Evolutionary conservation across 306 rosid species (phyloP).

Genomic region (Prosopis cineraria): DNA sequence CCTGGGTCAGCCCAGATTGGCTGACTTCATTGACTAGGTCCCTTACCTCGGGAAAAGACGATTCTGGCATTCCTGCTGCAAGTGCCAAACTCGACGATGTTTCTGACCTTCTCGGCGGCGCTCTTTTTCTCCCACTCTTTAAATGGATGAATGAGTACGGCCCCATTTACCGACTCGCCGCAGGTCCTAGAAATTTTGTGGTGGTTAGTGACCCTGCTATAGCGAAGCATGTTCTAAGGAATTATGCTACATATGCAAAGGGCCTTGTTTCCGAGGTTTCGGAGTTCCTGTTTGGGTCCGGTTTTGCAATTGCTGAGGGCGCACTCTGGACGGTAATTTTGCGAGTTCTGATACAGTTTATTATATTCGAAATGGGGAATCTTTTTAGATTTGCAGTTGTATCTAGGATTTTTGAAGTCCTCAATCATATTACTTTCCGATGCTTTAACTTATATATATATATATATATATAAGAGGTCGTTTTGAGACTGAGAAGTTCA

Average conservation of each 20-base stretch:
- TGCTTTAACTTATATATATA: background rate
- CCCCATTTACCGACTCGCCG: conserved; percentile 80
- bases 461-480: background rate
- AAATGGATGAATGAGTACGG: conserved; percentile 92
- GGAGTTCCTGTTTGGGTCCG: conserved; percentile 82
- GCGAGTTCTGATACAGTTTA: background rate
- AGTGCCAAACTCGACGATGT: conserved; percentile 85
- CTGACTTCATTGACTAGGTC: conserved; percentile 76
- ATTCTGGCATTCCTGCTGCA: conserved; percentile 78
- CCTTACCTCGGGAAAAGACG: conserved; percentile 50
- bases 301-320: conserved; percentile 97
- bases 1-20: conserved; percentile 98
- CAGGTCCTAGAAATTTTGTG: conserved; percentile 90
- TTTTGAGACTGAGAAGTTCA: background rate
- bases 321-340: conserved; percentile 88
- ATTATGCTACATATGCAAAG: conserved; percentile 72
- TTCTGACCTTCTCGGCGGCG: conserved; percentile 93
- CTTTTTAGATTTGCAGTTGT: background rate
- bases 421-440: background rate
- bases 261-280: conserved; percentile 93
- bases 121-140: conserved; percentile 83
- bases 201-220: conserved; percentile 94
- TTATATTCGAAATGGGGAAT: background rate
- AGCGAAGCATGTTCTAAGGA: conserved; percentile 84
- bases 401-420: background rate